Percentiles rank a stretch among this genome's conserved stretches.
Conservation (phyloP, 2,329 filamentous ascomycete species). For the Alternaria novae-zelandiae region DNA sequence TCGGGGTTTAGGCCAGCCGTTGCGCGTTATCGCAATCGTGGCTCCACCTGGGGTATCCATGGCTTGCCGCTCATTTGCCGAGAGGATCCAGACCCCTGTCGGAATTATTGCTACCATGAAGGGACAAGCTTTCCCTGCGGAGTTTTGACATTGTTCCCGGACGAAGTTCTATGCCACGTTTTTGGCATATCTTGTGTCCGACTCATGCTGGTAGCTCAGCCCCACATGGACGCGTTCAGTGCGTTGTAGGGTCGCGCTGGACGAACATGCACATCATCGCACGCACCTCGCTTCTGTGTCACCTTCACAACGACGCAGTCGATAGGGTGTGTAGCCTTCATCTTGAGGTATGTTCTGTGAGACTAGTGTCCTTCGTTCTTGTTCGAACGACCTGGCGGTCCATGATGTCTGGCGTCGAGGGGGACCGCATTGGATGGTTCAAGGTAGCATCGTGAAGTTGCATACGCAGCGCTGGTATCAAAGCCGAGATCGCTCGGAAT, state of each 20-base stretch:
- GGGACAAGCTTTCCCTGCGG: background rate
- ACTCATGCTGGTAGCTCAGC: background rate
- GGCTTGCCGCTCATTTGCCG: conserved; percentile 17
- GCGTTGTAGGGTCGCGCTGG: background rate
- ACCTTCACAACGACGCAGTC: background rate
- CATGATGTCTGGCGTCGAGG: background rate
- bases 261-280: background rate
- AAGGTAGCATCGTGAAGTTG: background rate
- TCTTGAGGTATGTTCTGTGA: background rate
- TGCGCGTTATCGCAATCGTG: conserved; percentile 16
- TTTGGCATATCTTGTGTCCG: background rate
- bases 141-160: background rate
- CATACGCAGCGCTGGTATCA: background rate
- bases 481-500: background rate
- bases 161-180: background rate
- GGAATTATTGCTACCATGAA: background rate
- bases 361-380: background rate
- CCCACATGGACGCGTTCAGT: background rate
- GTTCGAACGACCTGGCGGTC: background rate
- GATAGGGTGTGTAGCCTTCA: background rate
- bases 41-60: conserved; percentile 14
- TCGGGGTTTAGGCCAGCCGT: conserved; percentile 3
- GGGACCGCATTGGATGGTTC: background rate
- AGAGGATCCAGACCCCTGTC: background rate
- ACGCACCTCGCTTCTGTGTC: background rate